These are phyloP conservation scores for Cadophora sp. DNA, from an alignment of 2,329 filamentous ascomycete species.

Conservation along the genomic window DNA sequence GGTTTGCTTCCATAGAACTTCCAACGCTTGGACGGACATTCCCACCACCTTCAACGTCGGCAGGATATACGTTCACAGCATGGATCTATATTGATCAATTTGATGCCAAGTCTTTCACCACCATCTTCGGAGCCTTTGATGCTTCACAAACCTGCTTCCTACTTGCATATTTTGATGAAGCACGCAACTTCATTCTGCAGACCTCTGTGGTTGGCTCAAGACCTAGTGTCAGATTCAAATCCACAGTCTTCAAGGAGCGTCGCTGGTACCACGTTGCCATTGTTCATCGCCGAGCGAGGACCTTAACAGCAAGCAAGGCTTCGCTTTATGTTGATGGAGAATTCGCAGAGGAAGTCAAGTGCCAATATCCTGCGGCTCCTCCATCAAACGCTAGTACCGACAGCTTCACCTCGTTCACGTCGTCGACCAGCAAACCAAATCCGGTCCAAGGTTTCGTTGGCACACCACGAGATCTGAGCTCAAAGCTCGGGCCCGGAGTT, in stretches of 20 bases:
- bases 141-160: slow-evolving; percentile 91
- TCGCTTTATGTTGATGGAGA: slow-evolving; percentile 92
- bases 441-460: slow-evolving; percentile 92
- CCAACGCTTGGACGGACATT: slow-evolving; percentile 85
- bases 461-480: slow-evolving; percentile 87
- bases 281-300: slow-evolving; percentile 80
- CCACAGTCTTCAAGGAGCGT: slow-evolving; percentile 74
- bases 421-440: slow-evolving; percentile 62
- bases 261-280: slow-evolving; percentile 94
- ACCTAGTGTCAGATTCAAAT: slow-evolving; percentile 94
- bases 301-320: slow-evolving; percentile 79
- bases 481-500: slow-evolving; percentile 73
- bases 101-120: slow-evolving; percentile 86
- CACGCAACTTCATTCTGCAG: slow-evolving; percentile 92
- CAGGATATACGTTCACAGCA: slow-evolving; percentile 86
- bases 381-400: slow-evolving; percentile 67
- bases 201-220: slow-evolving; percentile 87
- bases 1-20: slow-evolving; percentile 89
- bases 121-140: slow-evolving; percentile 95
- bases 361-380: slow-evolving; percentile 82
- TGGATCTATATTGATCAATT: slow-evolving; percentile 92
- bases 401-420: slow-evolving; percentile 74
- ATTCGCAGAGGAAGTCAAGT: slow-evolving; percentile 90
- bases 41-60: slow-evolving; percentile 75
- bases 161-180: slow-evolving; percentile 93